phyloP scores from a whole-genome alignment of 2,329 filamentous ascomycete genomes.

The Aureobasidium sp. region DNA sequence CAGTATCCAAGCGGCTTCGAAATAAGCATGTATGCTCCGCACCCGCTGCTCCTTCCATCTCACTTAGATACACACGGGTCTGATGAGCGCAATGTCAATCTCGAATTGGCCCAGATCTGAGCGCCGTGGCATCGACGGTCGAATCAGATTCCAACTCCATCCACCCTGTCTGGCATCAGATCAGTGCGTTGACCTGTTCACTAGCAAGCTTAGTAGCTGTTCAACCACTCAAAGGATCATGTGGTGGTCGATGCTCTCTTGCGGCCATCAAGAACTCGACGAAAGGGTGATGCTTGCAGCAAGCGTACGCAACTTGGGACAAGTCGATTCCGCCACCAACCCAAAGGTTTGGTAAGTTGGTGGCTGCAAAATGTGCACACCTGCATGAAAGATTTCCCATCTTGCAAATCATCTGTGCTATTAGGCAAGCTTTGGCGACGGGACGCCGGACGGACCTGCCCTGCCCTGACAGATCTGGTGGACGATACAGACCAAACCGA shows the following conservation, averaged over 20 bases:
- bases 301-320: constrained; percentile 8
- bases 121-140: background rate
- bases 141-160: constrained; percentile 3
- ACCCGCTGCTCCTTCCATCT: constrained; percentile 13
- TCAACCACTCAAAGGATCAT: background rate
- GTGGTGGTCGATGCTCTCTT: constrained; percentile 12
- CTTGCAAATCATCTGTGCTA: constrained; percentile 17
- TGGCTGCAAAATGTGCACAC: constrained; percentile 14
- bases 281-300: constrained; percentile 13
- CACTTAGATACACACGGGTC: constrained; percentile 8
- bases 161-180: constrained; percentile 1
- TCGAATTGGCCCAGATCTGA: constrained; percentile 12
- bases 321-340: constrained; percentile 12
- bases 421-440: constrained; percentile 16
- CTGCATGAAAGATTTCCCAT: constrained; percentile 16
- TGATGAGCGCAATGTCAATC: constrained; percentile 7
- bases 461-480: constrained; percentile 14
- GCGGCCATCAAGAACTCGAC: background rate
- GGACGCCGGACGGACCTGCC: constrained; percentile 16
- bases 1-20: constrained; percentile 7
- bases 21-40: constrained; percentile 15
- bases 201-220: background rate
- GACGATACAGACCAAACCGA: background rate
- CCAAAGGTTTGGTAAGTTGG: constrained; percentile 13
- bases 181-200: background rate